Evolutionary conservation across 164 flowering plant species (phyloP), one percentile per base, ranked within the genome.

Genomic region (Chloranthus sessilifolius): DNA sequence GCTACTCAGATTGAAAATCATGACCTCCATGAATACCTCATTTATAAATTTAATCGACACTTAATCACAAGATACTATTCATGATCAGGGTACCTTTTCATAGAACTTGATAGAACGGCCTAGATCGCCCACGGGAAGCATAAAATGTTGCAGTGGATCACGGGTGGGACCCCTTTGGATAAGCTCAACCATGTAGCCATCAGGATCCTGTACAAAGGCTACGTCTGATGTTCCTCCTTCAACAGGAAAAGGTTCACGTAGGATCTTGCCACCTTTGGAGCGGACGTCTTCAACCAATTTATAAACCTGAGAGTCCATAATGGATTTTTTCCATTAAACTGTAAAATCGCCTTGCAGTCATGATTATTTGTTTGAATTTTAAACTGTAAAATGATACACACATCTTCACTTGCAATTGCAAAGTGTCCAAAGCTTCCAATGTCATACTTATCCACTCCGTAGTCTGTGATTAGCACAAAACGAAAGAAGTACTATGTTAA

Each of bases 381-480:
- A 15, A 43, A 46, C 22, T 53, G 10, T 19, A 37, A n/a, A 39
- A 36, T 16, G 37, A 28, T 14, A 67, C 84, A 63, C 58, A 91
- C 98, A 85, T 91, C 96, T 60, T 59, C 68, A 55, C 85, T 80
- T 52, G 96, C 79, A 73, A 91, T 91, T 20, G 82, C 98, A 66
- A 91, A 91, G 77, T 91, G 96, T 43, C 98, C 98, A 71, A 91
- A 91, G 27, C 98, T 96, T 40, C 98, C 96, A 58, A 88, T 88
- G 50, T 91, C 96, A 67, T 88, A 91, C 33, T 76, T 78, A 33
- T 77, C 82, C 60, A 83, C 94, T 47, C 96, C 98, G 70, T 91
- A 82, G 60, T 91, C 98, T 90, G 82, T 11, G 19, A 46, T n/a
- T n/a, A n/a, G n/a, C n/a, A n/a, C n/a, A n/a, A n/a, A n/a, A n/a